Evolutionary conservation across 495 filamentous ascomycete species (phyloP).

Genomic region (Acidomyces sp.): DNA sequence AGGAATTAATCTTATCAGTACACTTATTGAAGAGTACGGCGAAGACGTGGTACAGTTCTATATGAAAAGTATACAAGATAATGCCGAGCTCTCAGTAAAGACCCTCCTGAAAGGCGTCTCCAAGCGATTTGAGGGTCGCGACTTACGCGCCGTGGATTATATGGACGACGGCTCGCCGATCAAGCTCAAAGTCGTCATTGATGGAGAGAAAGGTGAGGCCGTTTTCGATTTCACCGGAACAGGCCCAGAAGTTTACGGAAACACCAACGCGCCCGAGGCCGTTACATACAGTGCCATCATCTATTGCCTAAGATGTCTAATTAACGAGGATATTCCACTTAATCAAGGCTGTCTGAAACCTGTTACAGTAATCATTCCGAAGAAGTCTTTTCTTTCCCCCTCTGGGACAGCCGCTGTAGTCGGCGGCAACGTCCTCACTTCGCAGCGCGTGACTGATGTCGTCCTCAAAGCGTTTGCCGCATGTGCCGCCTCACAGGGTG

Average conservation of each 20-base stretch:
- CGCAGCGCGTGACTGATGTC: slow-evolving; percentile 85
- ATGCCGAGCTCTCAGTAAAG: slow-evolving; percentile 76
- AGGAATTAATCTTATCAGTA: slow-evolving; percentile 78
- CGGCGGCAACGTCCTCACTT: slow-evolving; percentile 86
- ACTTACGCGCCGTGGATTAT: slow-evolving; percentile 64
- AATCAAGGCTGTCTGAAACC: slow-evolving; percentile 93
- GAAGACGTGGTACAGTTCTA: slow-evolving; percentile 88
- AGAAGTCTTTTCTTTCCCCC: slow-evolving; percentile 69
- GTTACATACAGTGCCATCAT: slow-evolving; percentile 94
- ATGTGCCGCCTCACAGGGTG: slow-evolving; percentile 81
- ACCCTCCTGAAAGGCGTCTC: slow-evolving; percentile 70
- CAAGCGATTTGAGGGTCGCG: slow-evolving; percentile 60
- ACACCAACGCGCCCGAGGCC: slow-evolving; percentile 89
- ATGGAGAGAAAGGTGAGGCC: slow-evolving; percentile 69
- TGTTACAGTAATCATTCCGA: slow-evolving; percentile 73
- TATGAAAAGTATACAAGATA: slow-evolving; percentile 87
- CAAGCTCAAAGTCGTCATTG: slow-evolving; percentile 68
- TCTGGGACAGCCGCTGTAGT: slow-evolving; percentile 84
- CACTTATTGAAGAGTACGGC: slow-evolving; percentile 78
- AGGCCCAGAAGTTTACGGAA: slow-evolving; percentile 85
- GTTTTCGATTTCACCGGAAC: slow-evolving; percentile 86
- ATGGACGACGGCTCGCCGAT: slow-evolving; percentile 95
- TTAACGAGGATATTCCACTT: slow-evolving; percentile 83
- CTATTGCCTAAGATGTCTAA: slow-evolving; percentile 86
- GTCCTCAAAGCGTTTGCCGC: slow-evolving; percentile 83